Percentiles rank a stretch among this genome's conserved stretches.
These are phyloP conservation scores for Moesziomyces parantarcticus DNA, from an alignment of 1,284 basidiomycete species.

Conservation along the genomic window DNA sequence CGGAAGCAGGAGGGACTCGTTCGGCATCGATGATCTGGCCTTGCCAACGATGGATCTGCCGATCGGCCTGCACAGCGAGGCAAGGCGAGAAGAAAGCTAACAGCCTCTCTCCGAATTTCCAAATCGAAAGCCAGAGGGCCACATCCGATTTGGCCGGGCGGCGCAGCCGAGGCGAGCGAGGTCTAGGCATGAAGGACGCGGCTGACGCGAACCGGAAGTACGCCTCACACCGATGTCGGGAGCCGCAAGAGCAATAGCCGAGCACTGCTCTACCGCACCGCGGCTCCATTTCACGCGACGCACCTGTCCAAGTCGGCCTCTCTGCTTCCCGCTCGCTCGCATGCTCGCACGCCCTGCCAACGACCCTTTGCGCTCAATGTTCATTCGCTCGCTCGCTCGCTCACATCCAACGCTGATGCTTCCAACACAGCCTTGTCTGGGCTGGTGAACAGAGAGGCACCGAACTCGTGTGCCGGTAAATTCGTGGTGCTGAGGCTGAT, in stretches of 20 bases:
- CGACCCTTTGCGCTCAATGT: no score
- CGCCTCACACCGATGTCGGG: constrained; percentile 9
- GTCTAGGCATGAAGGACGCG: background rate
- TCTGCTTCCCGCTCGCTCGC: background rate
- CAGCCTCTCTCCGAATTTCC: no score
- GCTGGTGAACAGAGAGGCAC: no score
- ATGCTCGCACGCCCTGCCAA: background rate
- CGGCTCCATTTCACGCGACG: constrained; percentile 27
- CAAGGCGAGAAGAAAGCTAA: no score
- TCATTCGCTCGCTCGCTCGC: no score
- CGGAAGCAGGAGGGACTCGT: no score
- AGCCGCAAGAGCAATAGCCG: constrained; percentile 31
- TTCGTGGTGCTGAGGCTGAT: no score
- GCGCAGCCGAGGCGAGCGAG: background rate
- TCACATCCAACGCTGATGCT: no score
- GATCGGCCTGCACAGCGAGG: no score
- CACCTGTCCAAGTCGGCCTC: background rate
- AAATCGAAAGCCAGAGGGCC: background rate
- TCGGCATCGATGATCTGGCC: background rate
- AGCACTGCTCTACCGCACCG: constrained; percentile 13
- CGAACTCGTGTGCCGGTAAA: no score
- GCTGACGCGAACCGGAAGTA: background rate
- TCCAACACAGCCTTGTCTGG: no score
- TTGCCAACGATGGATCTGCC: background rate
- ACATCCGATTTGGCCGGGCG: background rate